phyloP scores from a whole-genome alignment of 768 basidiomycete genomes.

The Auriscalpium vulgare region DNA sequence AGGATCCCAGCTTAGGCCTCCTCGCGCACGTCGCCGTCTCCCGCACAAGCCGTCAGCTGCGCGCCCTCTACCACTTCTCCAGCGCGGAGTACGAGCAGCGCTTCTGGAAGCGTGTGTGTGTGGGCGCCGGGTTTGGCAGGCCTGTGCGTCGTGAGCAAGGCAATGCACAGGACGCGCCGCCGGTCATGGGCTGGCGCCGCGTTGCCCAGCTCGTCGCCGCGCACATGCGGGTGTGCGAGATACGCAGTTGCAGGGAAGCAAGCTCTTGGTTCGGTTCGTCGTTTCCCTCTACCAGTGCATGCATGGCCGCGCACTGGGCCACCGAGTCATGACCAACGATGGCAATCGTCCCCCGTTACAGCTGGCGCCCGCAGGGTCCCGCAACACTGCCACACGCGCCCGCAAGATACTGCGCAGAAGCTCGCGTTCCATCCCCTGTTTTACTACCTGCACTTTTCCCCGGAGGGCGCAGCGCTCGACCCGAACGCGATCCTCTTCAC shows the following conservation, averaged over 20 bases:
- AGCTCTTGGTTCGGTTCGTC: slow-evolving; percentile 13
- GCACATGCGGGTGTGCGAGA: slow-evolving; percentile 12
- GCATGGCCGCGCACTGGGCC: background rate
- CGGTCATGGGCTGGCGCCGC: slow-evolving; percentile 12
- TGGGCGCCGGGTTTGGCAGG: slow-evolving; percentile 10
- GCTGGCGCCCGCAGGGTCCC: background rate
- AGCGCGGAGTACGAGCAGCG: slow-evolving; percentile 4
- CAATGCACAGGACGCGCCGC: background rate
- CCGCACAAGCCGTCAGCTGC: slow-evolving; percentile 7
- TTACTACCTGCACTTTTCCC: slow-evolving; percentile 14
- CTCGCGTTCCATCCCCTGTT: slow-evolving; percentile 15
- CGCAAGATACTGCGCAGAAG: background rate
- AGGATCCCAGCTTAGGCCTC: slow-evolving; percentile 10
- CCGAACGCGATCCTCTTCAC: slow-evolving; percentile 8
- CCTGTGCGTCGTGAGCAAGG: slow-evolving; percentile 14
- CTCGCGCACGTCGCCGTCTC: slow-evolving; percentile 13
- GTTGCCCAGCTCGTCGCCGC: slow-evolving; percentile 10
- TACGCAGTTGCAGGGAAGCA: slow-evolving; percentile 15
- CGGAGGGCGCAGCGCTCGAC: slow-evolving; percentile 7
- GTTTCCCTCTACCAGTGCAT: background rate
- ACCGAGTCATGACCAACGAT: background rate
- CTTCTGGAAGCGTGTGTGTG: slow-evolving; percentile 14
- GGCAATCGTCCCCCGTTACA: background rate
- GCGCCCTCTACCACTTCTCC: slow-evolving; percentile 10
- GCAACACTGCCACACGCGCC: background rate